Evolutionary conservation across 768 basidiomycete species (phyloP).

Genomic region (Leccinum truebloodii): DNA sequence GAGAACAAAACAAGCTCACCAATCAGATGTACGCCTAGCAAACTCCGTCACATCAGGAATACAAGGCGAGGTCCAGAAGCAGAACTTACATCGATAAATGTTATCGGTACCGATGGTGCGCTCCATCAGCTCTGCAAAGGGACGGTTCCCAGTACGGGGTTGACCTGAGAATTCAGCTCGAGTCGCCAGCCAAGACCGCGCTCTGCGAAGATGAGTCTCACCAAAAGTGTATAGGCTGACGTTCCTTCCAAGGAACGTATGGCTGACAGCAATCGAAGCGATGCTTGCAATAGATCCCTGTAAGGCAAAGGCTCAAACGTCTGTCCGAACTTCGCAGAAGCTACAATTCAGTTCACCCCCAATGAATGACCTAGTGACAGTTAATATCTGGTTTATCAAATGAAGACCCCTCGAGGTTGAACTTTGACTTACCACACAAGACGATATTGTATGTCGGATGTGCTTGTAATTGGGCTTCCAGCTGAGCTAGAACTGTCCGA

Average conservation of each 20-base stretch:
- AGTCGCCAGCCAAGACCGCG: not conserved
- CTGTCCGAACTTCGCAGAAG: not conserved
- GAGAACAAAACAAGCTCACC: slow-evolving; percentile 29
- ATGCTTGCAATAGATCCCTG: slow-evolving; percentile 42
- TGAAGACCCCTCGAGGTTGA: not conserved
- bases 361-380: slow-evolving; percentile 40
- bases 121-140: slow-evolving; percentile 44
- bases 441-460: slow-evolving; percentile 38
- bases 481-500: slow-evolving; percentile 27
- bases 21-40: slow-evolving; percentile 43
- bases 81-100: slow-evolving; percentile 42
- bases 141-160: slow-evolving; percentile 46
- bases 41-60: slow-evolving; percentile 2
- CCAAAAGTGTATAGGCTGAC: slow-evolving; percentile 47
- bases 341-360: slow-evolving; percentile 29
- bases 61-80: not conserved
- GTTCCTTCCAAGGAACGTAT: slow-evolving; percentile 29
- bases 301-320: slow-evolving; percentile 10
- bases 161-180: slow-evolving; percentile 39
- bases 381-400: slow-evolving; percentile 4
- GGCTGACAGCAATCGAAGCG: slow-evolving; percentile 35
- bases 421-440: slow-evolving; percentile 30
- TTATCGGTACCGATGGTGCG: slow-evolving; percentile 36
- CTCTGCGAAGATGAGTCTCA: slow-evolving; percentile 15
- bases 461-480: slow-evolving; percentile 32